Evolutionary conservation across 1,139 yeast genomes (phyloP).

Genomic region (Geotrichum australiense): DNA sequence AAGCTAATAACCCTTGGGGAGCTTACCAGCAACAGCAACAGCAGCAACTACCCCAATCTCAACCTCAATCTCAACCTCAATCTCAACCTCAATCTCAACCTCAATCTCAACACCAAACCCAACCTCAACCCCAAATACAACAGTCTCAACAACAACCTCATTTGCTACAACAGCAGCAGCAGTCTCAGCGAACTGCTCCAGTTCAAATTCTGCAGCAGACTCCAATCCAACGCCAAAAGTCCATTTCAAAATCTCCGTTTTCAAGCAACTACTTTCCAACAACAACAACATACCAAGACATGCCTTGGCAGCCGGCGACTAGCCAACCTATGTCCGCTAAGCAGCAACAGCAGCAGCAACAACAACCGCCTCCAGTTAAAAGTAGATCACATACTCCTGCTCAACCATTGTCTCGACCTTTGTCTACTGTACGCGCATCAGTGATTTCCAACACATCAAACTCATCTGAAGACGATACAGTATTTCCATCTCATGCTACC

Average conservation of each 20-base stretch:
- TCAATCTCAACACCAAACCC: not conserved
- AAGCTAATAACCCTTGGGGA: constrained; percentile 9
- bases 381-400: constrained; percentile 17
- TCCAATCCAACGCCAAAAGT: not conserved
- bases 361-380: constrained; percentile 8
- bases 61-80: constrained; percentile 2
- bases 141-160: not conserved
- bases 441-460: constrained; percentile 5
- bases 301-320: constrained; percentile 7
- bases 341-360: too few relatives aligned
- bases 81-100: constrained; percentile 1
- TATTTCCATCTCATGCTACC: constrained; percentile 3
- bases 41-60: not conserved
- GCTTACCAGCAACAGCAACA: constrained; percentile 8
- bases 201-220: not conserved
- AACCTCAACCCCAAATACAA: too few relatives aligned
- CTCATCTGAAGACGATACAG: constrained; percentile 14
- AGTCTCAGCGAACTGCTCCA: not conserved
- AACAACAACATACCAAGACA: constrained; percentile 2
- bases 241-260: not conserved
- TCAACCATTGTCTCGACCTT: not conserved
- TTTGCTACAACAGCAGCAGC: not conserved
- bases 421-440: constrained; percentile 1
- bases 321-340: constrained; percentile 1
- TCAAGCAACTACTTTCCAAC: too few relatives aligned